A percentile compares a stretch with the other conserved stretches of the same genome.
Evolutionary conservation across 139 green algal genomes (phyloP).

Genomic region (Chloropicon primus): DNA sequence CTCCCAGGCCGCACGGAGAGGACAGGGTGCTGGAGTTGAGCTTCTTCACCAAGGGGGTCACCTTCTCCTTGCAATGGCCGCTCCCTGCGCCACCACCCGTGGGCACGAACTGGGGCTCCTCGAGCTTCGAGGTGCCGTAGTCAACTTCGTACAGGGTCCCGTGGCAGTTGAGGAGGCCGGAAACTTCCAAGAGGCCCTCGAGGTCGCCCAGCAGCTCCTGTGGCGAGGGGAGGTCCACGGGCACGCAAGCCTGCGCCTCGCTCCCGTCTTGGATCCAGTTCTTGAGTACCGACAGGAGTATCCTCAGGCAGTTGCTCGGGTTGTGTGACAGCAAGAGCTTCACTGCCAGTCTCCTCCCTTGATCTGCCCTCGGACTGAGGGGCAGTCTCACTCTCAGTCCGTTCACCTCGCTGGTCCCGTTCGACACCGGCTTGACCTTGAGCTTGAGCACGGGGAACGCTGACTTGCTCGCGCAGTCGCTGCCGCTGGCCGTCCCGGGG

Average conservation of each 20-base stretch:
- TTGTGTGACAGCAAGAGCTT: not conserved
- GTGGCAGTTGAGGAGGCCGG: no score
- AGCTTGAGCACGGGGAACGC: not conserved
- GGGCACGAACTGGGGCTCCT: not conserved
- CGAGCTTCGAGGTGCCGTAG: not conserved
- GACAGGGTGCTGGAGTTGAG: not conserved
- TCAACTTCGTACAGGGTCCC: no score
- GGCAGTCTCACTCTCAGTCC: not conserved
- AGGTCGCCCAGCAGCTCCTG: not conserved
- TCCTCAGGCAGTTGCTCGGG: not conserved
- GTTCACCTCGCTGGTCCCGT: no score
- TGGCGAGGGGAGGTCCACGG: not conserved
- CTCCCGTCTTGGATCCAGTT: not conserved
- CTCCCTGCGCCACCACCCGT: no score
- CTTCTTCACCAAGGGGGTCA: not conserved
- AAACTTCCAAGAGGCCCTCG: no score
- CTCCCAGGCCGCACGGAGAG: not conserved
- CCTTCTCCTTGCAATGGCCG: not conserved
- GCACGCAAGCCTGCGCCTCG: not conserved
- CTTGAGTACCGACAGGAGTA: not conserved
- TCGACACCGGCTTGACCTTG: not conserved
- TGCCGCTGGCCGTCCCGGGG: not conserved
- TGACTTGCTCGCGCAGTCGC: no score
- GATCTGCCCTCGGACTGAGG: not conserved
- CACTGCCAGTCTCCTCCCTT: not conserved